Evolutionary conservation across 345 rosid genomes (phyloP), one percentile per base, ranked within the genome.

Genomic region (Hypericum perforatum): DNA sequence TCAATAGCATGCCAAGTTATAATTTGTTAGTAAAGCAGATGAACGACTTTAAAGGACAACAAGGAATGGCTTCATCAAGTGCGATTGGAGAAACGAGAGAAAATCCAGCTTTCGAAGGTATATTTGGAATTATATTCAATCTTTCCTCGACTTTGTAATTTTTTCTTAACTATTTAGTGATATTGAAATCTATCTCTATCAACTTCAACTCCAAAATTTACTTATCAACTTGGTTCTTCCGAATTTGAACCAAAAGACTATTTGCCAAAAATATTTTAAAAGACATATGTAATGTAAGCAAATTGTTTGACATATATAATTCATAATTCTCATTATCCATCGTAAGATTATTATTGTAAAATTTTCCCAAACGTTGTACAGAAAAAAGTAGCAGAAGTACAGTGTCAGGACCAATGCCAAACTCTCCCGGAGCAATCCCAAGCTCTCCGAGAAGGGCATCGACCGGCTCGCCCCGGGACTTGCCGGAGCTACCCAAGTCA

Each of bases 51-150:
- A n/a, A 46, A 13, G 50, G 22, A 13, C 50, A 46, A 14, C 22
- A 22, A 46, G 50, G 50, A 14, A 22, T 41, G 5, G 71, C 65
- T 37, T 74, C 81, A 11, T 52, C 60, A 16, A 64, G 49, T 4
- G 36, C 13, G 5, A 50, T 16, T 6, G 80, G 73, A 36, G 76
- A 67, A 0, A 15, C 12, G 0, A 63, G 64, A 38, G 75, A 78
- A 2, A 81, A 76, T 22, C 79, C 76, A 71, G 72, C 16, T 55
- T 75, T 78, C 8, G 85, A 84, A 79, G 85, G 78, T 81, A 67
- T 6, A 22, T 22, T 22, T 22, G 32, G 32, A 22, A 22, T 1
- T 22, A 22, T 22, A 22, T 22, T 22, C 4, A 22, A 22, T 22
- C 32, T 22, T 22, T 22, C 32, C 32, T 22, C 32, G 32, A 1